phyloP scores from a whole-genome alignment of 441 rosid species.

The Eruca vesicaria region DNA sequence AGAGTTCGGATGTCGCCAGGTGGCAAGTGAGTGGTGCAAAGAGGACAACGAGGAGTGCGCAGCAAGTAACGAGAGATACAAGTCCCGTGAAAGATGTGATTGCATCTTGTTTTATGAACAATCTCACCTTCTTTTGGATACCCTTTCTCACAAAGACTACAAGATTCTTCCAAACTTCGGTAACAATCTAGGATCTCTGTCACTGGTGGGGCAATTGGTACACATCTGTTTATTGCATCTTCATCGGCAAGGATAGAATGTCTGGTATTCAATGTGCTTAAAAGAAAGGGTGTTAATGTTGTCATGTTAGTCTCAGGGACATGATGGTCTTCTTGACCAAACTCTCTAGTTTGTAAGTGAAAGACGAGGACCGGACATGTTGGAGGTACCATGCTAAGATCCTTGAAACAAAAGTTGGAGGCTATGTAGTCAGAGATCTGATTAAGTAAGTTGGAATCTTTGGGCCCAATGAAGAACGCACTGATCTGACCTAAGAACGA shows the following conservation, averaged over 20 bases:
- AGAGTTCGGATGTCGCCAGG: slow-evolving; percentile 9
- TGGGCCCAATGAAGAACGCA: background rate
- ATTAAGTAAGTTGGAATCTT: background rate
- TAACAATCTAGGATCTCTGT: slow-evolving; percentile 11
- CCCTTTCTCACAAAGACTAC: background rate
- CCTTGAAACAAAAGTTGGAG: slow-evolving; percentile 9
- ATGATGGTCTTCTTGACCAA: background rate
- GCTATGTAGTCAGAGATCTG: background rate
- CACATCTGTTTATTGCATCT: background rate
- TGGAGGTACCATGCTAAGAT: background rate
- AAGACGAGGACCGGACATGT: slow-evolving; percentile 9
- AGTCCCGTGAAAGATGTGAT: slow-evolving; percentile 19
- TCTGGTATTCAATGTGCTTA: background rate
- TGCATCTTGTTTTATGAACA: slow-evolving; percentile 22
- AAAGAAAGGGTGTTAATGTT: background rate
- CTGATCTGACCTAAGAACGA: background rate
- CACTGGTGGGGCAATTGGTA: background rate
- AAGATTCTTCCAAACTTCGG: background rate
- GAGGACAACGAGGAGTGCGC: background rate
- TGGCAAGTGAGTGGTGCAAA: slow-evolving; percentile 2
- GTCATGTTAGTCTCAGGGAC: background rate
- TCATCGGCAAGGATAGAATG: background rate
- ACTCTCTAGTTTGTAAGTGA: background rate
- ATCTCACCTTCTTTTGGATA: slow-evolving; percentile 16
- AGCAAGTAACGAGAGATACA: slow-evolving; percentile 19